Percentiles rank a stretch among this genome's conserved stretches.
These are phyloP conservation scores for Trichoderma orchidacearum DNA, from an alignment of 495 filamentous ascomycete species.

Conservation along the genomic window DNA sequence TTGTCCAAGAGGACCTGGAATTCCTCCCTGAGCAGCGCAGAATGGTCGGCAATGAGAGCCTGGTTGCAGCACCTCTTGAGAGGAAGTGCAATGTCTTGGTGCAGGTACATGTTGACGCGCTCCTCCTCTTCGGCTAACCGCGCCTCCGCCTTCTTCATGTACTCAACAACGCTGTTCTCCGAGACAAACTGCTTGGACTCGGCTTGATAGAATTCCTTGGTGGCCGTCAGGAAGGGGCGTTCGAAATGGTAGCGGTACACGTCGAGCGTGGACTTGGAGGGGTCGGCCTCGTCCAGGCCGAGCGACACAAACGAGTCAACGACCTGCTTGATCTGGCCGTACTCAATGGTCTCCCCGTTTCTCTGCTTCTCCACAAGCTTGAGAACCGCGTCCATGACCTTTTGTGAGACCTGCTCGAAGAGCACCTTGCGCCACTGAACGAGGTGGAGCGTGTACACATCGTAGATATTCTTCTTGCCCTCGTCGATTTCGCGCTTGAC, in stretches of 20 bases:
- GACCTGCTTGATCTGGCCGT: slow-evolving; percentile 90
- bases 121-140: slow-evolving; percentile 91
- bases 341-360: slow-evolving; percentile 96
- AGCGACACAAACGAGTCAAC: slow-evolving; percentile 95
- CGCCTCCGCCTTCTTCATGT: slow-evolving; percentile 98
- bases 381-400: slow-evolving; percentile 90
- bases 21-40: slow-evolving; percentile 72
- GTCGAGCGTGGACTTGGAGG: slow-evolving; percentile 84
- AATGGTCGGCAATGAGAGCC: slow-evolving; percentile 82
- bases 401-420: slow-evolving; percentile 66
- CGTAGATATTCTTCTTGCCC: slow-evolving; percentile 95
- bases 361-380: slow-evolving; percentile 95
- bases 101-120: slow-evolving; percentile 82
- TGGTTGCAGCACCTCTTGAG: slow-evolving; percentile 81
- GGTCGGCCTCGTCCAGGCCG: slow-evolving; percentile 86
- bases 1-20: slow-evolving; percentile 94
- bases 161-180: slow-evolving; percentile 96
- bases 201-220: slow-evolving; percentile 70
- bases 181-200: slow-evolving; percentile 91
- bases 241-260: slow-evolving; percentile 91
- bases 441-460: slow-evolving; percentile 93
- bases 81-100: slow-evolving; percentile 69
- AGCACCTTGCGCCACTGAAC: slow-evolving; percentile 91
- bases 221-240: slow-evolving; percentile 77
- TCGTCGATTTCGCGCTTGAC: slow-evolving; percentile 98